Base-by-base conservation (phyloP, 2,329 filamentous ascomycete species). In the Trichoderma cornu-damae region DNA sequence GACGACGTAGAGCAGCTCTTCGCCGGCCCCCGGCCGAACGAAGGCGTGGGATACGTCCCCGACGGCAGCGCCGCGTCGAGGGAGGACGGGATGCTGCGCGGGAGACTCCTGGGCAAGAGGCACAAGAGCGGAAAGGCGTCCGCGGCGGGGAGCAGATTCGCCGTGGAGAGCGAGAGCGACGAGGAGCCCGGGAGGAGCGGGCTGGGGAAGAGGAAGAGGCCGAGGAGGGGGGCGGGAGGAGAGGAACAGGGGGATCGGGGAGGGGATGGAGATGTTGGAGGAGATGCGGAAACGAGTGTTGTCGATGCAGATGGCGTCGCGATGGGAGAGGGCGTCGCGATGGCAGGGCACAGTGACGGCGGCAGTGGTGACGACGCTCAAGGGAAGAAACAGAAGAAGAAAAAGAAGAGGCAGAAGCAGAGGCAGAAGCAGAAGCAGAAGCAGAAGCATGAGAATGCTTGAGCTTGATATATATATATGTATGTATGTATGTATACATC, bases 11-110 rank as follows among this genome's bases (percentile, higher is more conserved):
- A 68, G 22, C 67, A 70, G 52, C 49, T 69, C 28, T 60, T 63
- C 7, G 61, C 61, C 3, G 60, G 51, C 9, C 30, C 61, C 26
- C 61, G 62, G 35, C 67, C 68, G 35, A 76, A 76, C 63, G 69
- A 72, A 22, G 77, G 76, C 34, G 62, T 78, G 8, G 77, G 76
- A 7, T 77, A 73, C 64, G 64, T 68, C 8, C 63, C 70, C 2
- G 61, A 68, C 6, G 56, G 52, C 6, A 66, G 64, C 14, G 52
- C 64, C 30, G 64, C 14, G 53, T 56, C 61, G 2, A 64, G 63
- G 22, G 63, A 66, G 51, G 66, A 70, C 56, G 66, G 63, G 50
- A 63, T 69, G 59, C 62, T 75, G 52, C 66, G 68, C 58, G 66
- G 68, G 3, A 64, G 66, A 44, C 30, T 70, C 16, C 64, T 70